These are phyloP conservation scores for Mycena indigotica DNA, from an alignment of 768 basidiomycete genomes.

Conservation along the genomic window DNA sequence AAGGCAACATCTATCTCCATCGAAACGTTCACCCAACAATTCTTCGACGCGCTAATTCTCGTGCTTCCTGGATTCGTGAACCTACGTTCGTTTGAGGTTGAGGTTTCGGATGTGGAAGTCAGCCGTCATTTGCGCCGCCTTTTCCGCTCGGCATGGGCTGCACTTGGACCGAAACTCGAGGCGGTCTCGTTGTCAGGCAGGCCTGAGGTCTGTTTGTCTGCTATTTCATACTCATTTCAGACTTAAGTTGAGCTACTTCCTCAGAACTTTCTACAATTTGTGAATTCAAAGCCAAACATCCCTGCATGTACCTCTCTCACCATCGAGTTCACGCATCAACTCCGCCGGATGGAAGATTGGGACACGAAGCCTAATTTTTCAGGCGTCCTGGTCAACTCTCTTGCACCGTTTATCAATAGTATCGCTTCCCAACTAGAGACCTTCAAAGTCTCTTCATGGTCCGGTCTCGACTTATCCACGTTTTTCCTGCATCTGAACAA, in stretches of 20 bases:
- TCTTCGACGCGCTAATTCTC: slow-evolving; percentile 33
- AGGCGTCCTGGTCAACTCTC: slow-evolving; percentile 29
- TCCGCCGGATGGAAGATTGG: too few relatives aligned
- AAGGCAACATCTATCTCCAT: too few relatives aligned
- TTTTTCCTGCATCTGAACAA: slow-evolving; percentile 38
- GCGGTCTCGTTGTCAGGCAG: slow-evolving; percentile 41
- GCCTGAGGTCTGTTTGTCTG: slow-evolving; percentile 27
- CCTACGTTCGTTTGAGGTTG: slow-evolving; percentile 40
- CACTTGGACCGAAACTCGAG: slow-evolving; percentile 40
- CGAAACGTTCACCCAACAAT: slow-evolving; percentile 28
- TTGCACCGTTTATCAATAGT: slow-evolving; percentile 45
- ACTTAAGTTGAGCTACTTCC: too few relatives aligned
- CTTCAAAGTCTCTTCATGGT: slow-evolving; percentile 44
- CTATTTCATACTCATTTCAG: too few relatives aligned
- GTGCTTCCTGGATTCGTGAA: slow-evolving; percentile 36
- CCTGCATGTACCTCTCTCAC: slow-evolving; percentile 36
- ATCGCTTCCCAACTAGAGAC: slow-evolving; percentile 36
- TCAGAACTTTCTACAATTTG: slow-evolving; percentile 33
- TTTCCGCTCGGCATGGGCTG: slow-evolving; percentile 40
- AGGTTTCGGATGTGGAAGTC: slow-evolving; percentile 40
- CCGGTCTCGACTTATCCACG: slow-evolving; percentile 41
- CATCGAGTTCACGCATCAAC: slow-evolving; percentile 42
- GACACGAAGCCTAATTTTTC: slow-evolving; percentile 22
- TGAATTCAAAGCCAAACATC: slow-evolving; percentile 35
- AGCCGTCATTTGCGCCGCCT: slow-evolving; percentile 34